Conservation (phyloP, 805 yeast species). For the Metschnikowia amazonensis region DNA sequence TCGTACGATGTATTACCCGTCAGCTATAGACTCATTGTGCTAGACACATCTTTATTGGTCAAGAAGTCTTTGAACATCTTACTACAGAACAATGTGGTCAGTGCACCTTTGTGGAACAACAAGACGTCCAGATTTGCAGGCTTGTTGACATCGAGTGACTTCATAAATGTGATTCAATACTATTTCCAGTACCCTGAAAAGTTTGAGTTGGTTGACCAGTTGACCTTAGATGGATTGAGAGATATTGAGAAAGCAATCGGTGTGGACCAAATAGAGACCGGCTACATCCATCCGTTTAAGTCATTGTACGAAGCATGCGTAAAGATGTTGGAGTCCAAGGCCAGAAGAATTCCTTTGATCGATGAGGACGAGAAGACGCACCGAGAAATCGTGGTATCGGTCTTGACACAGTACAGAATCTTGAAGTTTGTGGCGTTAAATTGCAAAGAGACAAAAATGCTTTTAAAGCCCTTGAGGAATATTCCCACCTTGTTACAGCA, state of each 20-base stretch:
- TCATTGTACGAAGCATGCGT: constrained; percentile 90
- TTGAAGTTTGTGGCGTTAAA: constrained; percentile 92
- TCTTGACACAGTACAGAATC: constrained; percentile 92
- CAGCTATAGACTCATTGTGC: constrained; percentile 84
- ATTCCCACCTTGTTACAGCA: constrained; percentile 59
- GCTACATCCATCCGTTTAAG: constrained; percentile 85
- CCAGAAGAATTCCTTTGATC: constrained; percentile 89
- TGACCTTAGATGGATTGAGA: constrained; percentile 78
- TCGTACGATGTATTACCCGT: constrained; percentile 97
- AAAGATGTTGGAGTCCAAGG: constrained; percentile 81
- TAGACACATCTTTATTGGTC: constrained; percentile 86
- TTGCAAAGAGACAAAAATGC: constrained; percentile 87
- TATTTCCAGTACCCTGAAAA: constrained; percentile 86
- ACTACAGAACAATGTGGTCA: constrained; percentile 88
- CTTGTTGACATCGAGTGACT: constrained; percentile 84
- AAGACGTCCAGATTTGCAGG: constrained; percentile 90
- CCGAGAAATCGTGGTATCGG: constrained; percentile 91
- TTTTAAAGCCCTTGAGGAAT: constrained; percentile 70
- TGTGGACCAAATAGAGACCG: constrained; percentile 79
- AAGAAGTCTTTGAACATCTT: constrained; percentile 87
- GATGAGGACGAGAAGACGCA: constrained; percentile 91
- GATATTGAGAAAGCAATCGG: constrained; percentile 87
- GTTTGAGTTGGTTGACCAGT: constrained; percentile 79
- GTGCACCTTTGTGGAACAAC: constrained; percentile 96
- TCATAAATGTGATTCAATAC: constrained; percentile 91